Base-by-base conservation (phyloP, 306 rosid genomes). In the Prunus mongolica region DNA sequence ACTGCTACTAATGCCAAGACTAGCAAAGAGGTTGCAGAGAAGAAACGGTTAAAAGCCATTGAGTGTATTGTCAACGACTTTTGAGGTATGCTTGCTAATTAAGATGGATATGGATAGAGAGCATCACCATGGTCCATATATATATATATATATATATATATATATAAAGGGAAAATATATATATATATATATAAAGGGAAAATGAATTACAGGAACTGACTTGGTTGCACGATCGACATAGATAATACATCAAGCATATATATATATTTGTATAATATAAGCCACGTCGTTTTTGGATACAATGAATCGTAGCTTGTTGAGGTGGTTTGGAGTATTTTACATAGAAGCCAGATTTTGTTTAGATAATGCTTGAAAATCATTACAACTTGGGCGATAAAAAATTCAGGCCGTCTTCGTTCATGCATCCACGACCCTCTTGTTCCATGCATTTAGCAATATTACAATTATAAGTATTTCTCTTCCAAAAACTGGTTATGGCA, bases 31-130 rank as follows among this genome's bases (percentile, higher is more conserved):
- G 52, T 69, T 12, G 81, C 65, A 22, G 25, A 38, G 67, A 70
- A 65, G 72, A 80, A 71, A 69, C 22, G 64, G 27, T 24, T 73
- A 24, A 54, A 49, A 78, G 79, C 82, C 80, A 82, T 52, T 12
- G 3, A 10, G 4, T 71, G 2, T 16, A 6, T 52, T 80, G 45
- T 12, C 28, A 69, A 28, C 46, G 4, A 69, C 3, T 6, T 13
- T 19, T 8, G 16, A 54, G 56, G 77, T 44, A n/a, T 5, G 54
- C n/a, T 15, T 9, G 44, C 44, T 38, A 34, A 30, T 3, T 3
- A 45, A 51, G 7, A 68, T 47, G 16, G 3, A 47, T 47, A 13
- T 12, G 52, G 52, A 47, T 47, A 47, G 52, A 47, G 51, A 38
- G 44, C 44, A 38, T 34, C 38, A 5, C 38, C 38, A 4, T 5